These are phyloP conservation scores for Mrakia frigida DNA, from an alignment of 768 basidiomycete genomes.

Conservation along the genomic window DNA sequence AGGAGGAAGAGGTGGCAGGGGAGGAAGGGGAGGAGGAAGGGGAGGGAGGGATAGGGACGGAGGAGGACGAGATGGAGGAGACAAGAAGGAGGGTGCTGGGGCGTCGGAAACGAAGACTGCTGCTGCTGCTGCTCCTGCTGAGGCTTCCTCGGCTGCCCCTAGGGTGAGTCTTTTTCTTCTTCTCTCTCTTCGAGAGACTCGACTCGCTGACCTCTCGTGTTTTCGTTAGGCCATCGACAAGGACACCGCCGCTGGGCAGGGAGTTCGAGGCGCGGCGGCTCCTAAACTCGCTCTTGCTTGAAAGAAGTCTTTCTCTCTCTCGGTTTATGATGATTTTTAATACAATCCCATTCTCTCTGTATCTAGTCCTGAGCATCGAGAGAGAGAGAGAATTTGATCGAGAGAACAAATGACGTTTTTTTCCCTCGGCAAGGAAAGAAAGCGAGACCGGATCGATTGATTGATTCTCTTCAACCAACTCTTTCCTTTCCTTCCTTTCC, in stretches of 20 bases:
- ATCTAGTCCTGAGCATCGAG: no score
- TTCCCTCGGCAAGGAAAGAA: no score
- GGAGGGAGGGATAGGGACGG: slow-evolving; percentile 17
- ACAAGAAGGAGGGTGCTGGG: slow-evolving; percentile 19
- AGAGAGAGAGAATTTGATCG: no score
- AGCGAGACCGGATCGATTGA: no score
- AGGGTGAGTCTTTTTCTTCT: background rate
- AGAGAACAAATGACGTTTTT: no score
- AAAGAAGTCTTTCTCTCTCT: background rate
- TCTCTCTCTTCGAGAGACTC: background rate
- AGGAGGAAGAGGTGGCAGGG: slow-evolving; percentile 47
- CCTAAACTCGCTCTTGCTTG: slow-evolving; percentile 2
- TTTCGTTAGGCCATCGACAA: slow-evolving; percentile 28
- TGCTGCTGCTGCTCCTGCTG: background rate
- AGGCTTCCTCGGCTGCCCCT: background rate
- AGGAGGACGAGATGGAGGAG: slow-evolving; percentile 35
- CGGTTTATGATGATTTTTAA: background rate
- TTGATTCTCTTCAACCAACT: no score
- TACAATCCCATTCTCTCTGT: no score
- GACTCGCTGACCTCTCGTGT: background rate
- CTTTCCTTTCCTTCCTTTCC: background rate
- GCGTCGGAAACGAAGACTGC: slow-evolving; percentile 13
- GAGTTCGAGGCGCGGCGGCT: slow-evolving; percentile 22
- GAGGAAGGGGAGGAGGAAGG: slow-evolving; percentile 34
- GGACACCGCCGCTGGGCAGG: slow-evolving; percentile 30